Conservation (phyloP, 1,139 yeast genomes). For the Hyphopichia burtonii region DNA sequence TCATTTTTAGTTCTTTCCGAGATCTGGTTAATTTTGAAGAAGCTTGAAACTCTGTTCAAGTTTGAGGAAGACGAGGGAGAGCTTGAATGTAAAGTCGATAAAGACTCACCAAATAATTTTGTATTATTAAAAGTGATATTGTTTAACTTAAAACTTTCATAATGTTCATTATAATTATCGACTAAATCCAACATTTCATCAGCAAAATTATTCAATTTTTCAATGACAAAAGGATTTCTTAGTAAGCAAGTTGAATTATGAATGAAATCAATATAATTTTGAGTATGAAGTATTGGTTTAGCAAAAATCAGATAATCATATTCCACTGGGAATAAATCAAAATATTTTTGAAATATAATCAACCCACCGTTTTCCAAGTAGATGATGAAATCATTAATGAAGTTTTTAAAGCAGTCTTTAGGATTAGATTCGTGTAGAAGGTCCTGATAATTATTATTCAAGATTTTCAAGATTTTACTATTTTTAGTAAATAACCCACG, state of each 20-base stretch:
- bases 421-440: slow-evolving; percentile 15
- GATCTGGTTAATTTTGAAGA: slow-evolving; percentile 37
- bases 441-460: slow-evolving; percentile 13
- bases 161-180: slow-evolving; percentile 14
- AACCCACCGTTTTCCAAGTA: slow-evolving; percentile 39
- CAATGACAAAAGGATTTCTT: slow-evolving; percentile 43
- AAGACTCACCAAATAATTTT: slow-evolving; percentile 22
- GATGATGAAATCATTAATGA: slow-evolving; percentile 39
- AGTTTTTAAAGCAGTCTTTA: slow-evolving; percentile 31
- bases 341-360: slow-evolving; percentile 33
- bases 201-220: slow-evolving; percentile 23
- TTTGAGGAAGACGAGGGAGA: slow-evolving; percentile 1
- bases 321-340: slow-evolving; percentile 14
- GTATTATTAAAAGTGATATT: slow-evolving; percentile 38
- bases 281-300: slow-evolving; percentile 34
- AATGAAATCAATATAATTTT: slow-evolving; percentile 31
- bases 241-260: slow-evolving; percentile 18
- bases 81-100: slow-evolving; percentile 4
- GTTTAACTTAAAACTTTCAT: slow-evolving; percentile 23
- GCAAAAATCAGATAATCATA: slow-evolving; percentile 16
- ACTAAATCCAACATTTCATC: slow-evolving; percentile 19
- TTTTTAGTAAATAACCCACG: slow-evolving; percentile 46
- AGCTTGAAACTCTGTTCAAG: slow-evolving; percentile 34
- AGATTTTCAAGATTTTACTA: slow-evolving; percentile 25
- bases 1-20: slow-evolving; percentile 30